phyloP scores from a whole-genome alignment of 306 rosid genomes.

The Citrullus mucosospermus region DNA sequence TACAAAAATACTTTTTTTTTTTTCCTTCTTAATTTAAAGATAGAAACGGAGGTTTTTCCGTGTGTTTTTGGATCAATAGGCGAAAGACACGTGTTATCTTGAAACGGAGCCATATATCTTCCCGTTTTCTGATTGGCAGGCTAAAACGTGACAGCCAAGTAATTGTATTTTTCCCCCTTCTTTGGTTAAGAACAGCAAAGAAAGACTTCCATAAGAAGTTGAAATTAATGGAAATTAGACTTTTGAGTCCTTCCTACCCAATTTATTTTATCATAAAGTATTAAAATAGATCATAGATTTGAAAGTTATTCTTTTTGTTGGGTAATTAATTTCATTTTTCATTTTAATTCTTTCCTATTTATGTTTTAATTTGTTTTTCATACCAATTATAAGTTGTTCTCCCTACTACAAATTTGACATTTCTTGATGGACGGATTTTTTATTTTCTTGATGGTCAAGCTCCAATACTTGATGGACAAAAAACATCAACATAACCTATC shows the following conservation, averaged over 20 bases:
- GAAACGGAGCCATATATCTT: not conserved
- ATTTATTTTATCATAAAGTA: not conserved
- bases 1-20: not conserved
- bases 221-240: not conserved
- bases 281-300: not conserved
- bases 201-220: not conserved
- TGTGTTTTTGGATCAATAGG: not conserved
- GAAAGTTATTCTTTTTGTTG: not conserved
- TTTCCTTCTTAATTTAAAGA: not conserved
- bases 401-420: no score
- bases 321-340: no score
- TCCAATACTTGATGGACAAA: no score
- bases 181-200: not conserved
- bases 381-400: not conserved
- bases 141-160: conserved; percentile 1
- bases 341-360: no score
- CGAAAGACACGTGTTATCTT: not conserved
- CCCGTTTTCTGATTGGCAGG: not conserved
- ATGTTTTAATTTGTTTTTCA: not conserved
- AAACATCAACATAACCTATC: no score
- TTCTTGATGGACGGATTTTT: no score
- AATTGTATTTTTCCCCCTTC: not conserved
- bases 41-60: not conserved
- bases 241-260: not conserved
- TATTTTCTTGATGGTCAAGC: no score